Conservation (phyloP, 2,329 filamentous ascomycete genomes). For the Colletotrichum australisinense region DNA sequence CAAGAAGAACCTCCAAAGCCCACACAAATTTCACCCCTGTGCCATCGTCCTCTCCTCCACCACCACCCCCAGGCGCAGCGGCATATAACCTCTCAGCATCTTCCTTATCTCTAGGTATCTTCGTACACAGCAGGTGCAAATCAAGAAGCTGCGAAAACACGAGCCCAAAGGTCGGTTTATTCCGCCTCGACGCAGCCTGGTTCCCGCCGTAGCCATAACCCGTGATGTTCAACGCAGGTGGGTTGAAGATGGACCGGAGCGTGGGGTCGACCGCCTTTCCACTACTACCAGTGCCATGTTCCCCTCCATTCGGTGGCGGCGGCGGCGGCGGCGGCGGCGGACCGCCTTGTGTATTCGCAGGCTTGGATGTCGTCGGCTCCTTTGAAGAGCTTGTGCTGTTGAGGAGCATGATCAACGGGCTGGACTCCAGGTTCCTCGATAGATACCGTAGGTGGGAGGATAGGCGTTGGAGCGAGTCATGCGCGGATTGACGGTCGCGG, state of each 20-base stretch:
- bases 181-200: constrained; percentile 42
- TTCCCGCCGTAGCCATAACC: constrained; percentile 37
- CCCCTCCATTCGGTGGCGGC: constrained; percentile 6
- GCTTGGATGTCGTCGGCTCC: constrained; percentile 5
- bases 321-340: constrained; percentile 16
- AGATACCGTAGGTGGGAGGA: constrained; percentile 58
- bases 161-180: constrained; percentile 64
- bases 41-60: background rate
- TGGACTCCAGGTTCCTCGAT: constrained; percentile 51
- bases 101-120: constrained; percentile 50
- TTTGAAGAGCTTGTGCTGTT: constrained; percentile 58
- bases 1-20: constrained; percentile 63
- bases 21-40: constrained; percentile 46
- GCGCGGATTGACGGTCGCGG: constrained; percentile 58
- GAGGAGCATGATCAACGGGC: constrained; percentile 64
- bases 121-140: constrained; percentile 64
- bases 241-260: constrained; percentile 62
- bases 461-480: constrained; percentile 60
- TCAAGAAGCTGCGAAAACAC: constrained; percentile 67
- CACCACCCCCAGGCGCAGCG: constrained; percentile 1
- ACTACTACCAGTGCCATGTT: background rate
- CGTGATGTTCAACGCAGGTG: constrained; percentile 40
- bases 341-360: background rate
- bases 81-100: constrained; percentile 52
- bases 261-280: constrained; percentile 52